Percentiles rank a stretch among this genome's conserved stretches.
Conservation (phyloP, 2,329 filamentous ascomycete species). For the Fusarium sp. region DNA sequence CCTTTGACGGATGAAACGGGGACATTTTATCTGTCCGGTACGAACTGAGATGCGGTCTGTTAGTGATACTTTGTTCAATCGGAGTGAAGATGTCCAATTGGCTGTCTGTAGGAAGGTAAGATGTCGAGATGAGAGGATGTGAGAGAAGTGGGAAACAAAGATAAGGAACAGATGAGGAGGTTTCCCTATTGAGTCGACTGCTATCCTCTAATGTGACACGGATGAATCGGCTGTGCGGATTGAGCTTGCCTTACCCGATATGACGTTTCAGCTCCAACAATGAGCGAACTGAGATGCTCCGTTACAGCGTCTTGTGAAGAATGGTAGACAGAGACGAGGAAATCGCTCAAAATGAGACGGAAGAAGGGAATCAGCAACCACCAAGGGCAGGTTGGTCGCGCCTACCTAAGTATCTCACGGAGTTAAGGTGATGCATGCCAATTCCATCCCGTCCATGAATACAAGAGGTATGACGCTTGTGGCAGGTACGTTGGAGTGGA, state of each 20-base stretch:
- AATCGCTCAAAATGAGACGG: not conserved
- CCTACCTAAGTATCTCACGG: constrained; percentile 9
- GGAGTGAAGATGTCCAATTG: constrained; percentile 6
- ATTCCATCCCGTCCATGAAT: constrained; percentile 6
- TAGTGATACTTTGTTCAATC: constrained; percentile 9
- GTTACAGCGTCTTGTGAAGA: not conserved
- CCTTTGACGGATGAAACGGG: constrained; percentile 35
- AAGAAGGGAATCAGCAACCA: not conserved
- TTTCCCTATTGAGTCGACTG: not conserved
- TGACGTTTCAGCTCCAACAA: not conserved
- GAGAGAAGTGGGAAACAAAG: not conserved
- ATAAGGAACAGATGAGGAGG: not conserved
- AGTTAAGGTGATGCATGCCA: constrained; percentile 27
- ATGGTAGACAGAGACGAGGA: not conserved
- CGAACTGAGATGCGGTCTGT: not conserved
- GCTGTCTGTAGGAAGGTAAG: not conserved
- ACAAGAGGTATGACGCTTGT: constrained; percentile 15
- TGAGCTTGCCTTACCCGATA: constrained; percentile 6
- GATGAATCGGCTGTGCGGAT: not conserved
- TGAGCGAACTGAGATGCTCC: not conserved
- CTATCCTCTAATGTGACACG: not conserved
- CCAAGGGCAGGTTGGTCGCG: not conserved
- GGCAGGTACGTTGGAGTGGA: not conserved
- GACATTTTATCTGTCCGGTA: constrained; percentile 31
- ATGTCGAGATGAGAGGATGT: not conserved